Percentiles rank a stretch among this genome's conserved stretches.
Evolutionary conservation across 2,329 filamentous ascomycete genomes (phyloP).

Genomic region (Penicillium sp.): DNA sequence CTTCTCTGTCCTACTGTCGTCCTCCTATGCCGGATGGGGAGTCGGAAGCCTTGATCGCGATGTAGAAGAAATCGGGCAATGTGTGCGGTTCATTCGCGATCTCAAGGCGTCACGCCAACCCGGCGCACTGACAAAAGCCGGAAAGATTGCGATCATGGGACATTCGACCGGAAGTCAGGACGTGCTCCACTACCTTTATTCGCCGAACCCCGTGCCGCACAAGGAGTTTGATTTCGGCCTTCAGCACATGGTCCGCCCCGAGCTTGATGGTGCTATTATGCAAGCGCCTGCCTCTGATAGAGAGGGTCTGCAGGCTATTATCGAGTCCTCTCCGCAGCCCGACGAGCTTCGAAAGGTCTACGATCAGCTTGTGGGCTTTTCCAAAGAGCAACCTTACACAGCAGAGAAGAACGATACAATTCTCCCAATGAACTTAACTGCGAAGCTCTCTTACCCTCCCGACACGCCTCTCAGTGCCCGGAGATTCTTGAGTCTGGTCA

Average conservation of each 20-base stretch:
- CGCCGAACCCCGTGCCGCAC: constrained; percentile 40
- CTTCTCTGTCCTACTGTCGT: constrained; percentile 51
- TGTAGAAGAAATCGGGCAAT: constrained; percentile 52
- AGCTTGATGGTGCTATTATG: constrained; percentile 71
- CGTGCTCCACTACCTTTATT: constrained; percentile 61
- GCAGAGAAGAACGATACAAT: constrained; percentile 28
- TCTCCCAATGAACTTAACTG: constrained; percentile 36
- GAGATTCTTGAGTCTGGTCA: constrained; percentile 58
- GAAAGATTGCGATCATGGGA: constrained; percentile 65
- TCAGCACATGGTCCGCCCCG: constrained; percentile 45
- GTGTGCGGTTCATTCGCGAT: constrained; percentile 51
- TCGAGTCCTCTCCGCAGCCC: constrained; percentile 17
- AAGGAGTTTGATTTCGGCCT: constrained; percentile 27
- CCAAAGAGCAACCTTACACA: constrained; percentile 28
- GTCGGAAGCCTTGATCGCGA: constrained; percentile 53
- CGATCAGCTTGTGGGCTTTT: constrained; percentile 35
- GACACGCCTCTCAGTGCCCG: constrained; percentile 53
- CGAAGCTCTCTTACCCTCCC: constrained; percentile 30
- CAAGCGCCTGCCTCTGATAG: constrained; percentile 79
- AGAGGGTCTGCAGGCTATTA: constrained; percentile 53
- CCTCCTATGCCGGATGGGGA: constrained; percentile 57
- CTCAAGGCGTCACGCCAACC: constrained; percentile 28
- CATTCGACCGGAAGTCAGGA: constrained; percentile 70
- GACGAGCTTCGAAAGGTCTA: constrained; percentile 28
- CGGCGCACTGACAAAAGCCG: constrained; percentile 22